These are phyloP conservation scores for Alternaria conjuncta DNA, from an alignment of 2,329 filamentous ascomycete species.

Conservation along the genomic window DNA sequence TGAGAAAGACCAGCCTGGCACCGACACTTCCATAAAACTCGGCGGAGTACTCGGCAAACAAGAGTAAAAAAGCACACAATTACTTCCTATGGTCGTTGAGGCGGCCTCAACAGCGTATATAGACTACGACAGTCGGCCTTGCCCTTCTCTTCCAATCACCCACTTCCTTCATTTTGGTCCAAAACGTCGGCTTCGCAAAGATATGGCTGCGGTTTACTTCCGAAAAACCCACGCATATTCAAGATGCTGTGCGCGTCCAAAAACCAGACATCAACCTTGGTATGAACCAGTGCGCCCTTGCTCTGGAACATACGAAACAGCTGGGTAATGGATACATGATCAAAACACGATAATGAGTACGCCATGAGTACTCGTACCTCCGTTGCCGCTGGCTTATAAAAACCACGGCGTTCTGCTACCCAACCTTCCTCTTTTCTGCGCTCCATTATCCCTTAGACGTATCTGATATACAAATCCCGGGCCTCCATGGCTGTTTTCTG, in stretches of 20 bases:
- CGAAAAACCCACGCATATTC: background rate
- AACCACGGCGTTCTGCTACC: background rate
- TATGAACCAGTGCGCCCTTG: background rate
- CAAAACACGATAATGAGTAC: fast-evolving
- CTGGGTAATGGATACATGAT: background rate
- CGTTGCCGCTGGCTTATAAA: background rate
- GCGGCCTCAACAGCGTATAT: background rate
- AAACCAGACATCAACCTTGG: too few relatives aligned
- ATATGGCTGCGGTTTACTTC: background rate
- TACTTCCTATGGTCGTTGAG: background rate
- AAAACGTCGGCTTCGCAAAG: background rate
- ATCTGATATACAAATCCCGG: background rate
- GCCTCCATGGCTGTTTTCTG: background rate
- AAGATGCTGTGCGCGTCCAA: background rate
- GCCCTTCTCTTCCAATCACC: background rate
- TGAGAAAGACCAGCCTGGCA: background rate
- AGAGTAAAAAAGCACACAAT: background rate
- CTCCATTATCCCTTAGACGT: background rate
- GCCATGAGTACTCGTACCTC: background rate
- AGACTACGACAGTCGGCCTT: background rate
- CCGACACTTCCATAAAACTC: background rate
- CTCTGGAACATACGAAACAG: background rate
- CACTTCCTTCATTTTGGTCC: background rate
- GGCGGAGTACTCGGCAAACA: background rate
- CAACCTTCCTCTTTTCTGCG: background rate